Conservation (phyloP, 2,329 filamentous ascomycete genomes). For the Camillea tinctor region DNA sequence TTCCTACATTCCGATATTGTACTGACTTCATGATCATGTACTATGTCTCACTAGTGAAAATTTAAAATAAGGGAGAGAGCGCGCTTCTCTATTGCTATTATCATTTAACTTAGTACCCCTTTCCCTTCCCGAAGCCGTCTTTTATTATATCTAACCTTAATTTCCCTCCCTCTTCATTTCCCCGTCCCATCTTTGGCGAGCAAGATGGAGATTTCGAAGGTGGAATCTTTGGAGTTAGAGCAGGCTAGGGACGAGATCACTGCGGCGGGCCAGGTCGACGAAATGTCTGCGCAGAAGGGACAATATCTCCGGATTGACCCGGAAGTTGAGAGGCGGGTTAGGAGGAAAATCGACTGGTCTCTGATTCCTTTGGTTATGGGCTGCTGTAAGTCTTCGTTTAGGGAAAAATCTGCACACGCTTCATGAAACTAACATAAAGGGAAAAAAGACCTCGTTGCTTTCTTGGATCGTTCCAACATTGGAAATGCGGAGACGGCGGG, state of each 20-base stretch:
- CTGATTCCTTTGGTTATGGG: conserved; percentile 34
- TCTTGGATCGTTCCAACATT: conserved; percentile 41
- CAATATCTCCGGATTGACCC: conserved; percentile 24
- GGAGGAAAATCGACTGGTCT: conserved; percentile 34
- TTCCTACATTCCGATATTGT: too few relatives aligned
- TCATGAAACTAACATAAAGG: too few relatives aligned
- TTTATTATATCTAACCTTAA: background rate
- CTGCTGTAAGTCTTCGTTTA: conserved; percentile 22
- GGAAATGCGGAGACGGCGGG: conserved; percentile 39
- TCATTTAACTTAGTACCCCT: too few relatives aligned
- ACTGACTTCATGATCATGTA: too few relatives aligned
- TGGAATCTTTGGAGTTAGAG: conserved; percentile 10
- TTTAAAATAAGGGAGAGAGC: too few relatives aligned
- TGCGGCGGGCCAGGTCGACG: conserved; percentile 1
- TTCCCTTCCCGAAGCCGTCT: too few relatives aligned
- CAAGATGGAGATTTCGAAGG: conserved; percentile 13
- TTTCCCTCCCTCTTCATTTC: background rate
- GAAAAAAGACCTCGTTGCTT: conserved; percentile 33
- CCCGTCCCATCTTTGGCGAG: background rate
- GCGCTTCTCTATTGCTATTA: too few relatives aligned
- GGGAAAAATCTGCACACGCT: background rate
- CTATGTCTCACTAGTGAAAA: too few relatives aligned
- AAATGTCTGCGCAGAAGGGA: background rate
- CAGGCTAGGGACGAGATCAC: conserved; percentile 7
- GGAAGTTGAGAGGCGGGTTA: conserved; percentile 32